Base-by-base conservation (phyloP, 495 filamentous ascomycete genomes). In the Pyrenula massariospora region DNA sequence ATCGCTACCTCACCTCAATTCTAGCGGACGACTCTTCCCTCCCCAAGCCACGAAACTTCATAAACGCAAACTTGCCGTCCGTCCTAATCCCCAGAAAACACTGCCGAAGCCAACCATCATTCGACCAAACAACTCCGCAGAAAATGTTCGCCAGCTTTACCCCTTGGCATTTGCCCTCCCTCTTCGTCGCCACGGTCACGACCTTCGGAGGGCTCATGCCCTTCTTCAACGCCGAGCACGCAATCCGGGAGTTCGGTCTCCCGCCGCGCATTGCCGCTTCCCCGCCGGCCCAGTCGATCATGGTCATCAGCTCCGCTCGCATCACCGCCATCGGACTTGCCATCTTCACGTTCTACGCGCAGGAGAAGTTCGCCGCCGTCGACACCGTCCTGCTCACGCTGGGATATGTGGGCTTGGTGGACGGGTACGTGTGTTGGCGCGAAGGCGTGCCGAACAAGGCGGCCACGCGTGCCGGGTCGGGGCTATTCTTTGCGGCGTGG, bases 211-310 rank as follows among this genome's bases (percentile, higher is more conserved):
- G 68, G 2, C 50, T 69, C 21, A 63, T 65, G 56, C 60, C 63
- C 1, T 24, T 70, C 48, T 59, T 67, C 52, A 54, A 68, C 53
- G 57, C 68, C 19, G 57, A 60, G 48, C 57, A 50, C 19, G 54
- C 66, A 57, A 65, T 72, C 56, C 60, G 60, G 23, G 66, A 66
- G 51, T 68, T 70, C 56, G 68, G 65, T 54, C 60, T 70, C 15
- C 68, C 69, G 1, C 50, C 56, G 1, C 56, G 50, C 54, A 61
- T 70, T 57, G 68, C 68, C 25, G 48, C 53, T 21, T 56, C 65
- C 12, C 58, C 60, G 15, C 57, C 58, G 22, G 56, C 68, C 24
- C 58, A 60, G 24, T 60, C 65, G 2, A 61, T 69, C 53, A 66
- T 69, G 60, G 53, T 64, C 12, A 24, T 56, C 11, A 60, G 63